Evolutionary conservation across 2,329 filamentous ascomycete species (phyloP).

Genomic region (Pseudogymnoascus sp.): DNA sequence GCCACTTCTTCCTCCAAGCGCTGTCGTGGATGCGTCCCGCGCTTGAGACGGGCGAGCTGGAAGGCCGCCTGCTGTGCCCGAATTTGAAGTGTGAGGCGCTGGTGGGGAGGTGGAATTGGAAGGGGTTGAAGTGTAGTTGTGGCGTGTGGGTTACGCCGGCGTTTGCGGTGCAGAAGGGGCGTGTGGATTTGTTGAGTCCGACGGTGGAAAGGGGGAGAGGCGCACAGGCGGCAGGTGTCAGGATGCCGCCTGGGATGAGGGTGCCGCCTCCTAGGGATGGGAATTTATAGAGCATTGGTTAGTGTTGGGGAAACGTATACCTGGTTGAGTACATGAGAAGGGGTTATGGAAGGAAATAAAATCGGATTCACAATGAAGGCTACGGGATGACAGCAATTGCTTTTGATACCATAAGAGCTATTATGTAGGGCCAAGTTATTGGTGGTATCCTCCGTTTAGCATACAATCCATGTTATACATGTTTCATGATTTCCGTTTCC

Average conservation of each 20-base stretch:
- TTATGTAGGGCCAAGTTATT: slow-evolving; percentile 1
- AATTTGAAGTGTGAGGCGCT: slow-evolving; percentile 70
- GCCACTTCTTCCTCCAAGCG: slow-evolving; percentile 86
- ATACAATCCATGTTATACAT: slow-evolving; percentile 9
- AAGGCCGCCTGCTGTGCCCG: slow-evolving; percentile 80
- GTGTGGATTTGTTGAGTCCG: slow-evolving; percentile 53
- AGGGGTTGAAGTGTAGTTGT: slow-evolving; percentile 88
- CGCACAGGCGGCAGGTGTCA: slow-evolving; percentile 38
- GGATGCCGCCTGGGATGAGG: slow-evolving; percentile 47
- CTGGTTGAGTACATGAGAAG: neutral
- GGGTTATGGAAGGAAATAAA: neutral
- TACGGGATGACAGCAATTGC: neutral
- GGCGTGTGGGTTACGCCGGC: slow-evolving; percentile 85
- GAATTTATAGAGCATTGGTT: neutral
- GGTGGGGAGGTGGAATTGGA: slow-evolving; percentile 92
- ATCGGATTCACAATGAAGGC: neutral
- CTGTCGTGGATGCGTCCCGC: slow-evolving; percentile 89
- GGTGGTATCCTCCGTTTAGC: neutral
- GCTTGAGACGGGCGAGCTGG: slow-evolving; percentile 73
- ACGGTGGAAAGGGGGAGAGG: slow-evolving; percentile 13
- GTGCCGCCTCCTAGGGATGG: slow-evolving; percentile 12
- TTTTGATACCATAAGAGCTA: slow-evolving; percentile 8
- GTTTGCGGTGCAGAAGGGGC: slow-evolving; percentile 76
- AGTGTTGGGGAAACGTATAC: neutral
- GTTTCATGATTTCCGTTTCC: neutral